A percentile compares a stretch with the other conserved stretches of the same genome.
Evolutionary conservation across 768 basidiomycete species (phyloP).

Genomic region (Terana coerulea): DNA sequence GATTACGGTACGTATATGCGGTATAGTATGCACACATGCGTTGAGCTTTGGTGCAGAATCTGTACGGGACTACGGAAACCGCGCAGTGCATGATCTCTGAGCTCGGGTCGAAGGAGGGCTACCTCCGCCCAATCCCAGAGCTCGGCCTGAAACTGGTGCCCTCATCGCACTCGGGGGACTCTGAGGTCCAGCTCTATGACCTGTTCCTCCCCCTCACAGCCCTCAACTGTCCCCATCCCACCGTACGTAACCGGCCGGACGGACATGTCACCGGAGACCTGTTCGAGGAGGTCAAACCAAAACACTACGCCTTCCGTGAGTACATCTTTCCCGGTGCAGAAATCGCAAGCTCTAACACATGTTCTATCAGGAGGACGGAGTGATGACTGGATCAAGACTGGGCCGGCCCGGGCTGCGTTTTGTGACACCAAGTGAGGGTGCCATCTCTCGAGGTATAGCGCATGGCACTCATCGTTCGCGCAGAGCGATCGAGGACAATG

Average conservation of each 20-base stretch:
- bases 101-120: slow-evolving; percentile 11
- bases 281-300: slow-evolving; percentile 23
- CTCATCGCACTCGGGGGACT: neutral
- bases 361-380: slow-evolving; percentile 14
- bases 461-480: no score
- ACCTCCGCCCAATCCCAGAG: slow-evolving; percentile 8
- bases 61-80: slow-evolving; percentile 19
- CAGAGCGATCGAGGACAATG: slow-evolving; percentile 33
- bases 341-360: neutral
- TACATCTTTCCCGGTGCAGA: neutral
- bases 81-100: slow-evolving; percentile 15
- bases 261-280: slow-evolving; percentile 24
- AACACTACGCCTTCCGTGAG: slow-evolving; percentile 23
- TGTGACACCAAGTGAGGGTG: slow-evolving; percentile 24
- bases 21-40: neutral
- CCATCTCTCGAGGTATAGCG: no score
- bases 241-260: slow-evolving; percentile 5
- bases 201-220: slow-evolving; percentile 17
- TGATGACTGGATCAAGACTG: slow-evolving; percentile 27
- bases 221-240: slow-evolving; percentile 11
- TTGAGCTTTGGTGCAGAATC: neutral
- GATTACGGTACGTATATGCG: slow-evolving; percentile 8
- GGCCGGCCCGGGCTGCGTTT: slow-evolving; percentile 17
- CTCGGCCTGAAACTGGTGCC: slow-evolving; percentile 9
- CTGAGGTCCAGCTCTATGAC: slow-evolving; percentile 7